Base-by-base conservation (phyloP, 1,284 basidiomycete species). In the Pterulicium gracile region DNA sequence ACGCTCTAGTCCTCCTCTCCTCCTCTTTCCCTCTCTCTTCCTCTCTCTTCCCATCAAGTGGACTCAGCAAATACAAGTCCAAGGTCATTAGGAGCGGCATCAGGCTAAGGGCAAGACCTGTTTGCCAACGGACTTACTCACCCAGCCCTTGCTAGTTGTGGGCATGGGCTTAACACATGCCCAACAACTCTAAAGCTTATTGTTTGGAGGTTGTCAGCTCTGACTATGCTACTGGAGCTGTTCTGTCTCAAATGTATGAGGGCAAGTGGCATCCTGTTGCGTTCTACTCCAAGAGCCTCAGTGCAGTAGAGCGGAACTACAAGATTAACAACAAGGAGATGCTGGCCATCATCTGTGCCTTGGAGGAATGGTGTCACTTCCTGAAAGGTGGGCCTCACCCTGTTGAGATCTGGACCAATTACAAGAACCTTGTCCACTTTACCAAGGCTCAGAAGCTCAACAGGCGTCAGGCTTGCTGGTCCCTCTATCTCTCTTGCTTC, bases 241-340 rank as follows among this genome's bases (percentile, higher is more conserved):
- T 50, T 14, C 20, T 54, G 2, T 24, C 53, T 19, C 34, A 42
- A 14, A 52, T 52, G 42, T 50, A 52, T 12, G 19, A 14, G 2
- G 47, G 46, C 14, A 35, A 40, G 13, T 41, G 51, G 27, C 24
- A 43, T 5, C 39, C 55, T 1, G 46, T 51, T n/a, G 55, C 54
- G 2, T 63, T 64, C 43, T 60, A 53, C 49, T 61, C 56, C 2
- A 58, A 54, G 2, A 63, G 62, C 44, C 54, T 65, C 34, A 59
- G 54, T 42, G 42, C 56, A 0, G 54, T 61, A 0, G 59, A 63
- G 47, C 58, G 62, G 19, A 66, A 64, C 18, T 67, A 67, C 43
- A 50, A 53, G 4, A 52, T 57, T 1, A 57, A 60, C 43, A 59
- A 63, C 36, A 49, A 51, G 10, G 60, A 64, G 44, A 32, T 60